A percentile compares a stretch with the other conserved stretches of the same genome.
phyloP scores from a whole-genome alignment of 2,329 filamentous ascomycete genomes.

The Dendryphion nanum region DNA sequence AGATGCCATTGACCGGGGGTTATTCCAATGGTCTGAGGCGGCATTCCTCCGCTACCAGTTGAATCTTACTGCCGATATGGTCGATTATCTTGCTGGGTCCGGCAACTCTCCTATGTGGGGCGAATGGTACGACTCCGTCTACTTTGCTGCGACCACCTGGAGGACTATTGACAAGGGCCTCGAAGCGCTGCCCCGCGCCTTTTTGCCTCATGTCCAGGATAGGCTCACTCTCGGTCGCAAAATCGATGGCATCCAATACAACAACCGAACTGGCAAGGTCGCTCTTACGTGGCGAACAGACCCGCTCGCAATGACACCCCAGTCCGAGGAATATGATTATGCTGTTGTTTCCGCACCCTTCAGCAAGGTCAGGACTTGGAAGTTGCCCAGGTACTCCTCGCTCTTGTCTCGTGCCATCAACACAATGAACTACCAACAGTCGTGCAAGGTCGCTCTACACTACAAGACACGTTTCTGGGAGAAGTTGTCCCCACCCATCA shows the following conservation, averaged over 20 bases:
- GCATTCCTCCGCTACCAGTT: slow-evolving; percentile 62
- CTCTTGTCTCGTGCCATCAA: slow-evolving; percentile 50
- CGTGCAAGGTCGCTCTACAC: slow-evolving; percentile 63
- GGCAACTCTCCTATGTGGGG: slow-evolving; percentile 48
- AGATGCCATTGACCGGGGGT: slow-evolving; percentile 51
- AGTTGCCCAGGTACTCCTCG: slow-evolving; percentile 55
- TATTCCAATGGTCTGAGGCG: slow-evolving; percentile 65
- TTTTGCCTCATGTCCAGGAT: slow-evolving; percentile 60
- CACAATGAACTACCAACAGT: slow-evolving; percentile 50
- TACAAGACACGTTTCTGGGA: slow-evolving; percentile 66
- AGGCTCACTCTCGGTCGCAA: slow-evolving; percentile 57
- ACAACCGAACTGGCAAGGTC: slow-evolving; percentile 52
- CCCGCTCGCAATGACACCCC: slow-evolving; percentile 42
- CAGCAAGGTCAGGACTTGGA: slow-evolving; percentile 62
- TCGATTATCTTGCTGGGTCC: slow-evolving; percentile 41
- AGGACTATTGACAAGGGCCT: slow-evolving; percentile 64
- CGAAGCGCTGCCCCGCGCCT: slow-evolving; percentile 60
- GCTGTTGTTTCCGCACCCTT: slow-evolving; percentile 66
- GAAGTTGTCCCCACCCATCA: slow-evolving; percentile 55
- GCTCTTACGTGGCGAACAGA: slow-evolving; percentile 57
- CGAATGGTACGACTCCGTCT: slow-evolving; percentile 54
- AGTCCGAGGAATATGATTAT: slow-evolving; percentile 62
- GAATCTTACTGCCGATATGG: slow-evolving; percentile 55
- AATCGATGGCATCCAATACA: slow-evolving; percentile 57
- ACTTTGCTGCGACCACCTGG: slow-evolving; percentile 61